Conservation (phyloP, 305 asterid species). For the Rubia peregrina region DNA sequence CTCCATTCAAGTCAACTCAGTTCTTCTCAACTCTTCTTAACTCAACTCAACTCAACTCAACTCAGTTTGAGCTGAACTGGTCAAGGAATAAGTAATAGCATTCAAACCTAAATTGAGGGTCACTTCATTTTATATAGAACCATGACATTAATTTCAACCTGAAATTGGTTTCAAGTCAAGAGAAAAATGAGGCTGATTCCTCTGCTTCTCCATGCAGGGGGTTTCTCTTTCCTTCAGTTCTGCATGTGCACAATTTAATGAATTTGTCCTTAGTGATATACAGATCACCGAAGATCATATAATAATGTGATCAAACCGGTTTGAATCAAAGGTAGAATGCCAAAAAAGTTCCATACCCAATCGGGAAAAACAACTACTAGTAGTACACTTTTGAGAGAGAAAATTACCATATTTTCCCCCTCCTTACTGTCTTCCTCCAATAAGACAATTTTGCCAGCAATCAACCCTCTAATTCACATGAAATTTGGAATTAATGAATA, state of each 20-base stretch:
- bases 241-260: background rate
- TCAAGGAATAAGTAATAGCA: too few relatives aligned
- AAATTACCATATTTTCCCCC: background rate
- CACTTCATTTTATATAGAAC: too few relatives aligned
- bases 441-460: conserved; percentile 3
- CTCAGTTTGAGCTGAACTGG: too few relatives aligned
- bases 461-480: background rate
- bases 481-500: background rate
- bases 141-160: too few relatives aligned
- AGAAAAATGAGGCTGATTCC: background rate
- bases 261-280: background rate
- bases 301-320: background rate
- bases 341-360: background rate
- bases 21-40: too few relatives aligned
- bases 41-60: too few relatives aligned
- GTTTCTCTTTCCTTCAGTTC: background rate
- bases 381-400: too few relatives aligned
- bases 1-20: too few relatives aligned
- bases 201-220: background rate
- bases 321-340: background rate
- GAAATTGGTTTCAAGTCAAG: background rate
- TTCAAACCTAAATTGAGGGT: too few relatives aligned
- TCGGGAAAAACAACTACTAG: too few relatives aligned
- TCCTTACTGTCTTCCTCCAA: background rate
- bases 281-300: background rate